A percentile compares a stretch with the other conserved stretches of the same genome.
Conservation (phyloP, 805 yeast genomes). For the Kazachstania bromeliacearum region DNA sequence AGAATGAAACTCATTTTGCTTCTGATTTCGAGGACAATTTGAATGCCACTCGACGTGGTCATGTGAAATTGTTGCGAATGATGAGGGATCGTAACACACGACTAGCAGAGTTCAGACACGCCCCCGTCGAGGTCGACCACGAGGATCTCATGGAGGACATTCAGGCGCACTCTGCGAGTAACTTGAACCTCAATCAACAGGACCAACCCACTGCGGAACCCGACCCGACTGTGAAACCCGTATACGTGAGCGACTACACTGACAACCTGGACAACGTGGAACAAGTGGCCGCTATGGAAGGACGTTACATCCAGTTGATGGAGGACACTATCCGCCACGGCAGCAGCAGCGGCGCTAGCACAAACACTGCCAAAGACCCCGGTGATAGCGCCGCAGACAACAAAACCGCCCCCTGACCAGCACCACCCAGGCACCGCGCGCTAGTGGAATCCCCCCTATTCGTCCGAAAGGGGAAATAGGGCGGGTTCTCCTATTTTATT, state of each 20-base stretch:
- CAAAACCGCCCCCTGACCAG: too few relatives aligned
- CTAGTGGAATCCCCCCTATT: too few relatives aligned
- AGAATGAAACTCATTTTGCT: conserved; percentile 38
- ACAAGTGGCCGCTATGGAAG: conserved; percentile 8
- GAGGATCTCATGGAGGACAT: too few relatives aligned
- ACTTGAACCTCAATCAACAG: too few relatives aligned
- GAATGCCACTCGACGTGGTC: conserved; percentile 46
- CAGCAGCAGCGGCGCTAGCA: background rate
- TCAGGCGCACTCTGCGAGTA: too few relatives aligned
- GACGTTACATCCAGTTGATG: conserved; percentile 14
- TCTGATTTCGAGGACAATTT: conserved; percentile 31
- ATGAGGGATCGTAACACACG: conserved; percentile 26
- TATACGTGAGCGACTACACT: conserved; percentile 9
- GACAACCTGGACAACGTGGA: conserved; percentile 6
- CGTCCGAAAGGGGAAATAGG: too few relatives aligned
- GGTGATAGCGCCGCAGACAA: too few relatives aligned
- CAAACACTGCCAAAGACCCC: too few relatives aligned
- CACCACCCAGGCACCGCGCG: conserved; percentile 1
- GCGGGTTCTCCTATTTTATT: too few relatives aligned
- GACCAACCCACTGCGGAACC: background rate
- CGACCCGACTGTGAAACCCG: conserved; percentile 2
- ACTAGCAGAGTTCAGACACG: conserved; percentile 10
- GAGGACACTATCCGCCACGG: conserved; percentile 11
- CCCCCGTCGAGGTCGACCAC: too few relatives aligned
- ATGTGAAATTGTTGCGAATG: conserved; percentile 34